Conservation (phyloP, 179 eudicot species). For the Corrigiola litoralis region DNA sequence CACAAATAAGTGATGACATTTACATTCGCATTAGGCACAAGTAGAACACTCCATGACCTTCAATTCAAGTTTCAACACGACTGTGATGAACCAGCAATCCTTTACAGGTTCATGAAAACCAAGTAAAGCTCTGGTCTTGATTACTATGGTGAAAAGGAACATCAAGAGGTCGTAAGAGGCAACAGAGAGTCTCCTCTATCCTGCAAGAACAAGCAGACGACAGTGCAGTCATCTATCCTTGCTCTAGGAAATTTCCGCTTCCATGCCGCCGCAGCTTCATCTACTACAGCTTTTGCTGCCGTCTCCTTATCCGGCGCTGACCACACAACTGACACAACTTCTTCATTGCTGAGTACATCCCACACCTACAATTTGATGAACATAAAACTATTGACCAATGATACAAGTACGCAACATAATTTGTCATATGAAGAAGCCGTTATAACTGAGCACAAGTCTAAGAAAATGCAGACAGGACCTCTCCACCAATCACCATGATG, state of each 20-base stretch:
- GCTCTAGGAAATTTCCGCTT: conserved; percentile 48
- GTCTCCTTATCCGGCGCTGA: conserved; percentile 41
- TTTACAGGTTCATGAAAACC: not conserved
- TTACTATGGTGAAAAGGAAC: not conserved
- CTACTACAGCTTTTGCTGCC: conserved; percentile 66
- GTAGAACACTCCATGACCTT: not conserved
- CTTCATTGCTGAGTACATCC: conserved; percentile 73
- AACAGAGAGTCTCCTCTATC: not conserved
- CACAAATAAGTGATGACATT: conserved; percentile 6
- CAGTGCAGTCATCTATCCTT: conserved; percentile 68
- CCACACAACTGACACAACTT: conserved; percentile 43
- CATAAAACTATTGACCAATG: too few species aligned
- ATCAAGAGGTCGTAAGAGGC: conserved; percentile 1
- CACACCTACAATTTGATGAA: conserved; percentile 42
- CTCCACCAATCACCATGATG: too few species aligned
- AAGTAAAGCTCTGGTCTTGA: not conserved
- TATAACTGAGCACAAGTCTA: too few species aligned
- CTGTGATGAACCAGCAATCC: not conserved
- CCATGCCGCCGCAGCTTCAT: conserved; percentile 56
- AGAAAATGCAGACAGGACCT: too few species aligned
- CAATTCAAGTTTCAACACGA: not conserved
- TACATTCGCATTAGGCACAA: not conserved
- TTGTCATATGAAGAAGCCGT: too few species aligned
- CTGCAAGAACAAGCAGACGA: conserved; percentile 55
- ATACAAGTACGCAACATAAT: too few species aligned